Evolutionary conservation across 768 basidiomycete species (phyloP).

Genomic region (Suillus plorans): DNA sequence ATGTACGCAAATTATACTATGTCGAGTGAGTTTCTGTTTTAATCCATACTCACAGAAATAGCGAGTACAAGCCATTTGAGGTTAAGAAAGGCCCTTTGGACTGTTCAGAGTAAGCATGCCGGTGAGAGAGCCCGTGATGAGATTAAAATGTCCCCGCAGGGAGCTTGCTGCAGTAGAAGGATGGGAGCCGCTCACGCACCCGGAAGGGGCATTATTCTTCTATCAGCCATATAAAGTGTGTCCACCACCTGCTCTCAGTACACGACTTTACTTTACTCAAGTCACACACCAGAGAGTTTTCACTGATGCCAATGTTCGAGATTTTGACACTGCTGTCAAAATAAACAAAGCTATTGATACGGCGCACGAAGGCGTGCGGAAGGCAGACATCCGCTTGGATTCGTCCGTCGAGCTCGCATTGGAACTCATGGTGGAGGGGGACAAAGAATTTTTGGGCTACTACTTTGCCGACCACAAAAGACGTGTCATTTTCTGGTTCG

Average conservation of each 20-base stretch:
- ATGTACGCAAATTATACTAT: not conserved
- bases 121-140: not conserved
- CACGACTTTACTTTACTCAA: not conserved
- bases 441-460: constrained; percentile 25
- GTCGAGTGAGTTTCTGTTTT: not conserved
- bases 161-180: constrained; percentile 9
- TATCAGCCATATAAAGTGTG: constrained; percentile 41
- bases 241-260: not conserved
- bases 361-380: not conserved
- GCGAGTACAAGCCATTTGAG: not conserved
- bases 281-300: constrained; percentile 8
- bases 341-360: not conserved
- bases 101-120: not conserved
- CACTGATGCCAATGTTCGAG: constrained; percentile 12
- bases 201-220: constrained; percentile 60
- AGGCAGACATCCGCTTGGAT: not conserved
- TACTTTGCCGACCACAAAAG: constrained; percentile 45
- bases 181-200: constrained; percentile 48
- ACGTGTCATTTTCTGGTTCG: constrained; percentile 48
- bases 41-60: not conserved
- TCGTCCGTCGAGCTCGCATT: constrained; percentile 5
- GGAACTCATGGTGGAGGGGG: constrained; percentile 2
- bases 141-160: not conserved
- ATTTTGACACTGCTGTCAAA: not conserved
- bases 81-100: not conserved